Base-by-base conservation (phyloP, 2,329 filamentous ascomycete species). In the Pseudogymnoascus sp. region DNA sequence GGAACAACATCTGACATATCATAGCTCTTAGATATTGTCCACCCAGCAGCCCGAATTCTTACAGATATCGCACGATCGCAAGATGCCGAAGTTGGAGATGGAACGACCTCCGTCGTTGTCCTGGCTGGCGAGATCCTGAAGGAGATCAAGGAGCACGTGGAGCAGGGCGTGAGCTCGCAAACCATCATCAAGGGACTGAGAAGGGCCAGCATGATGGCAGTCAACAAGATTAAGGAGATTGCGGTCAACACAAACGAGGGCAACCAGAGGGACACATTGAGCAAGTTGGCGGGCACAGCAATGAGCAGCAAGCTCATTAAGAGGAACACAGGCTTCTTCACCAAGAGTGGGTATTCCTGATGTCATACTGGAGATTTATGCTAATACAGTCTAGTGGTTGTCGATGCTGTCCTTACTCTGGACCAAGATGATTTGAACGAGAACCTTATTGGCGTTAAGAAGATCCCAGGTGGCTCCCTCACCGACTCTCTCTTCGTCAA, bases 221-320 rank as follows among this genome's bases (percentile, higher is more conserved):
- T 97, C 74, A 97, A 97, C 82, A 97, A 97, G 82, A 88, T 99
- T 75, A 96, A 95, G 83, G 94, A 99, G 79, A 96, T 99, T 74
- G 89, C 92, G 57, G 85, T 97, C 68, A 86, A 86, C 77, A 92
- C 91, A 61, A 84, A 85, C 68, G 91, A 96, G 74, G 84, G 81
- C 63, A 93, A 89, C 77, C 89, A 88, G 77, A 85, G 90, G 69
- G 92, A 97, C 69, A 97, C 92, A 41, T 82, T 99, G 64, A 78
- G 81, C 74, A 96, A 96, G 78, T 81, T 99, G 69, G 94, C 94
- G 31, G 91, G 84, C 36, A 99, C 94, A 29, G 94, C 94, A 69
- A 99, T 99, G 94, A 97, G 92, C 76, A 97, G 92, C 84, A 99
- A 99, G 82, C 81, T 99, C 69, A 97, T 99, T 74, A 96, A 97